phyloP scores from a whole-genome alignment of 208 protist species.

The Leishmania turanica region DNA sequence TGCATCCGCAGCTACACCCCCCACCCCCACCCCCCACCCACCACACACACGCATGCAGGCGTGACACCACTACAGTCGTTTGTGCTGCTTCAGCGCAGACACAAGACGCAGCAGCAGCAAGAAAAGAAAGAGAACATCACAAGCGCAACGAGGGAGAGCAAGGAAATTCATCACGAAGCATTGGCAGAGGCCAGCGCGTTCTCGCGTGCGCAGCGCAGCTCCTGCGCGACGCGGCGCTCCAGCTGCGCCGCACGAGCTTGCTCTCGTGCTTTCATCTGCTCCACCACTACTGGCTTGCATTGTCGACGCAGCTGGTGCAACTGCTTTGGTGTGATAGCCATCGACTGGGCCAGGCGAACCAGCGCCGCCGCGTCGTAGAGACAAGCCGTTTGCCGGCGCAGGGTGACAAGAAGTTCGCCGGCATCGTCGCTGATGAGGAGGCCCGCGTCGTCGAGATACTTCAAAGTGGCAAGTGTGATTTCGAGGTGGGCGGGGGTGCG shows the following conservation, averaged over 20 bases:
- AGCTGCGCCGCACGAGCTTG: slow-evolving; percentile 7
- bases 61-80: neutral
- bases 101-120: neutral
- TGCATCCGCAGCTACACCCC: too few relatives aligned
- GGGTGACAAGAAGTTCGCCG: slow-evolving; percentile 37
- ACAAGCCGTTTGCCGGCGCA: slow-evolving; percentile 29
- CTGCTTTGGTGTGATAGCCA: slow-evolving; percentile 31
- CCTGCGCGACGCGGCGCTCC: slow-evolving; percentile 32
- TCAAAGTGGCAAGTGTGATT: slow-evolving; percentile 56
- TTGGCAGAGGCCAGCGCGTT: neutral
- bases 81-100: neutral
- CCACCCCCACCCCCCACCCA: too few relatives aligned
- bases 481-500: slow-evolving; percentile 46
- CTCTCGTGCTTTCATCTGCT: slow-evolving; percentile 29
- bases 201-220: slow-evolving; percentile 15
- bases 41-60: neutral
- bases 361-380: slow-evolving; percentile 51
- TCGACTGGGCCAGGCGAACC: slow-evolving; percentile 19
- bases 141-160: neutral
- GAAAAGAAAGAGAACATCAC: neutral
- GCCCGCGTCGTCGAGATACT: slow-evolving; percentile 35
- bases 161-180: neutral
- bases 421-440: slow-evolving; percentile 35
- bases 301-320: slow-evolving; percentile 49
- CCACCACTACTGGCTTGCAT: slow-evolving; percentile 26